Conservation (phyloP, 1,139 yeast genomes). For the Zygosaccharomyces sapae region DNA sequence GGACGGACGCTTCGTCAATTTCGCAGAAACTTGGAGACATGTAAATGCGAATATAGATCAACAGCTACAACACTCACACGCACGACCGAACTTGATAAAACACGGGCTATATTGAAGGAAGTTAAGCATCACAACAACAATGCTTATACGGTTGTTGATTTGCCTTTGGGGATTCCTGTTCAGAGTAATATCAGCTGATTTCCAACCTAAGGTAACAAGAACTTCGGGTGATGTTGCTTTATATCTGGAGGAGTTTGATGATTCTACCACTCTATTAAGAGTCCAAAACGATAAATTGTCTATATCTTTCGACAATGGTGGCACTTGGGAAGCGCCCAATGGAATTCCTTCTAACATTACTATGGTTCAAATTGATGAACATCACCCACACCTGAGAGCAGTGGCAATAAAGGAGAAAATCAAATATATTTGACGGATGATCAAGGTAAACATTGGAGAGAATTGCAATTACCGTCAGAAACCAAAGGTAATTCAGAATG, state of each 20-base stretch:
- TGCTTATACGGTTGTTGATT: constrained; percentile 1
- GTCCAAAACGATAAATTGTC: constrained; percentile 12
- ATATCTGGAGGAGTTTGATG: constrained; percentile 28
- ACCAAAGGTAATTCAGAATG: constrained; percentile 1
- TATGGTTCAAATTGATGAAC: constrained; percentile 18
- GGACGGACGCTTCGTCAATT: too few species aligned
- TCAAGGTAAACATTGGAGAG: constrained; percentile 29
- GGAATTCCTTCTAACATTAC: constrained; percentile 10
- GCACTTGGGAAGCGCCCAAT: constrained; percentile 22
- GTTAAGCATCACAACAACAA: too few species aligned
- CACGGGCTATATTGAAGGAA: too few species aligned
- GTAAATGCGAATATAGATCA: not conserved
- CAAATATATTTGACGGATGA: constrained; percentile 25
- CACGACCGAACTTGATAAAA: too few species aligned
- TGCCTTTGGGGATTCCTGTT: constrained; percentile 1
- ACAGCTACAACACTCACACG: too few species aligned
- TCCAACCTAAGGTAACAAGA: constrained; percentile 21
- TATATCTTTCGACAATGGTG: constrained; percentile 29
- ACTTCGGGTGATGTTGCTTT: constrained; percentile 7
- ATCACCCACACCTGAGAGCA: constrained; percentile 24
- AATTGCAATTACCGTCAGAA: constrained; percentile 5
- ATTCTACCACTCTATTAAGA: constrained; percentile 25
- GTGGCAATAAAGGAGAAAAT: constrained; percentile 12
- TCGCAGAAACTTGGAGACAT: not conserved
- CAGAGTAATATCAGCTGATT: constrained; percentile 9